These are phyloP conservation scores for Narthecium ossifragum DNA, from an alignment of 106 monocot species.

Conservation along the genomic window DNA sequence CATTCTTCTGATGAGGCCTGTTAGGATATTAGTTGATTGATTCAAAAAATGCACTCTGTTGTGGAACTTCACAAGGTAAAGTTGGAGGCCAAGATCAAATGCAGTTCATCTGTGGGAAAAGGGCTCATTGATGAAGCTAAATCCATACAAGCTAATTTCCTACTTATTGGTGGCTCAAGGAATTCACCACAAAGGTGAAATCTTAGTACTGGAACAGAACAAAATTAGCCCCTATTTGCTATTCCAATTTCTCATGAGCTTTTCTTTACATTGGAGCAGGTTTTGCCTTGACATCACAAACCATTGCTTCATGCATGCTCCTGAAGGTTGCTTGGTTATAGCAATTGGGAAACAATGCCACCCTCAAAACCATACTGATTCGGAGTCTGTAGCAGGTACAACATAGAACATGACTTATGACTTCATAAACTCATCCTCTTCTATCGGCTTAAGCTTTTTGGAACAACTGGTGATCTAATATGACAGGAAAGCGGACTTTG, in stretches of 20 bases:
- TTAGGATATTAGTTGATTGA: no score
- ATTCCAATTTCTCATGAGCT: no score
- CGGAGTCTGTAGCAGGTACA: not conserved
- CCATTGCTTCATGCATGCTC: conserved; percentile 52
- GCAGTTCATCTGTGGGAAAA: conserved; percentile 31
- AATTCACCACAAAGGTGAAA: conserved; percentile 26
- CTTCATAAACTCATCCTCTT: not conserved
- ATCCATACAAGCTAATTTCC: conserved; percentile 26
- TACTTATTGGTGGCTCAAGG: conserved; percentile 40
- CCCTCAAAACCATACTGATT: conserved; percentile 2
- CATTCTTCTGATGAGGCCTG: no score
- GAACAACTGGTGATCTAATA: no score
- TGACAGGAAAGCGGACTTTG: no score
- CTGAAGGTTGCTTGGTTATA: conserved; percentile 41
- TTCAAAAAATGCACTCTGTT: no score
- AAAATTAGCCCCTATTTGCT: not conserved
- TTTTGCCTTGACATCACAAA: conserved; percentile 28
- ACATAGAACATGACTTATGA: not conserved
- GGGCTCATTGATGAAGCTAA: conserved; percentile 46
- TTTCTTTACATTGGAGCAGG: conserved; percentile 25
- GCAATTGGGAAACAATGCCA: conserved; percentile 21
- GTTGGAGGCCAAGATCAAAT: conserved; percentile 43
- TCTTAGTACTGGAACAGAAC: not conserved
- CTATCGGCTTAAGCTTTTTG: conserved; percentile 18
- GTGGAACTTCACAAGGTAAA: no score